Percentiles rank a stretch among this genome's conserved stretches.
Conservation (phyloP, 2,329 filamentous ascomycete genomes). For the Mycogone perniciosa region DNA sequence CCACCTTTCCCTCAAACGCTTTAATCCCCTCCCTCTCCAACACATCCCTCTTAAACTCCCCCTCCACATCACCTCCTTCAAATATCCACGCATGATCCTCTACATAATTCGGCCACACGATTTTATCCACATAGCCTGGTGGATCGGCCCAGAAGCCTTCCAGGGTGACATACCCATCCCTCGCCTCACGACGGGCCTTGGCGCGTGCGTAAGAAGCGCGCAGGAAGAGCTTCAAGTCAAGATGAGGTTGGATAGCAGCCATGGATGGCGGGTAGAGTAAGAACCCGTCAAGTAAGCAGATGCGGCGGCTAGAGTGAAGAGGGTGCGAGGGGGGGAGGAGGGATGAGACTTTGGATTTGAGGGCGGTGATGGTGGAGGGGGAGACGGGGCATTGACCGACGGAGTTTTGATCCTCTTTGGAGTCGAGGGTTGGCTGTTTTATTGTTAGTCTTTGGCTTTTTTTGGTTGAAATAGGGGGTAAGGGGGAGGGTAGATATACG, state of each 20-base stretch:
- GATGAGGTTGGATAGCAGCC: slow-evolving; percentile 48
- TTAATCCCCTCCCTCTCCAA: slow-evolving; percentile 39
- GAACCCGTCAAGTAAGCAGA: slow-evolving; percentile 84
- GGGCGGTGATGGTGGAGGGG: slow-evolving; percentile 37
- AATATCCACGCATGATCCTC: slow-evolving; percentile 78
- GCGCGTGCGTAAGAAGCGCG: slow-evolving; percentile 59
- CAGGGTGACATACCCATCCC: slow-evolving; percentile 71
- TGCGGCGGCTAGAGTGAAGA: slow-evolving; percentile 29
- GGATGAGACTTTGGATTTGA: slow-evolving; percentile 41
- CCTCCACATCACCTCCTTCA: slow-evolving; percentile 59
- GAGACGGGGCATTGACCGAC: slow-evolving; percentile 50
- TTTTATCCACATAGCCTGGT: slow-evolving; percentile 83
- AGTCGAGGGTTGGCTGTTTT: slow-evolving; percentile 25
- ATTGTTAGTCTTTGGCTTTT: background rate
- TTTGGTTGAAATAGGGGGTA: background rate
- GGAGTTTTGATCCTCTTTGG: slow-evolving; percentile 55
- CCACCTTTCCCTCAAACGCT: slow-evolving; percentile 39
- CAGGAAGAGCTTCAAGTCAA: slow-evolving; percentile 76
- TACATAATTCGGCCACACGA: slow-evolving; percentile 96
- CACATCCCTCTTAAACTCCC: slow-evolving; percentile 41
- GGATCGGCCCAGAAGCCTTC: slow-evolving; percentile 96
- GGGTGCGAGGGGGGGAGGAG: slow-evolving; percentile 41
- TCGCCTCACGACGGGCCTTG: slow-evolving; percentile 58
- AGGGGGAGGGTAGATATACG: slow-evolving; percentile 34
- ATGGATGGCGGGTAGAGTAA: slow-evolving; percentile 63